phyloP scores from a whole-genome alignment of 2,329 filamentous ascomycete species.

The Cladosporium sp. region DNA sequence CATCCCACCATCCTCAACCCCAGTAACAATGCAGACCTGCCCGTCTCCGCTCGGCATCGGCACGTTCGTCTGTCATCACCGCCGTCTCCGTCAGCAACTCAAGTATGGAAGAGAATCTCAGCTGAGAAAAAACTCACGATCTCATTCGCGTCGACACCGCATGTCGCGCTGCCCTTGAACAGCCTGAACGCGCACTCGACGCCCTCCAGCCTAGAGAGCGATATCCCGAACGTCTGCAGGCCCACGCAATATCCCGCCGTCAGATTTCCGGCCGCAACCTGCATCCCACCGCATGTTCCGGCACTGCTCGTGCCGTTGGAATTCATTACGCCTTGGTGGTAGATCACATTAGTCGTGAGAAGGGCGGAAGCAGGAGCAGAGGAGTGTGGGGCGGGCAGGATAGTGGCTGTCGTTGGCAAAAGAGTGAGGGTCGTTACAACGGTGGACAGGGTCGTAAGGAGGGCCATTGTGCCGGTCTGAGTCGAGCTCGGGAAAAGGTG shows the following conservation, averaged over 20 bases:
- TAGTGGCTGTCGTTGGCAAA: background rate
- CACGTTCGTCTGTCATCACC: background rate
- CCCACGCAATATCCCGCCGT: constrained; percentile 1
- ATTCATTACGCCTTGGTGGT: constrained; percentile 3
- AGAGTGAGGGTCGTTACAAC: background rate
- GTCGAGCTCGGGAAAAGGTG: too few relatives aligned
- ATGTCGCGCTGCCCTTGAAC: constrained; percentile 3
- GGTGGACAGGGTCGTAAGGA: background rate
- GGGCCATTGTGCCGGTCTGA: background rate
- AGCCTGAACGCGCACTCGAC: constrained; percentile 6
- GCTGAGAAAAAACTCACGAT: background rate
- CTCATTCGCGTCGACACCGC: background rate
- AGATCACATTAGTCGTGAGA: background rate
- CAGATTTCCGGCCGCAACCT: constrained; percentile 1
- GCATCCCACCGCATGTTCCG: background rate
- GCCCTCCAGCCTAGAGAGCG: background rate
- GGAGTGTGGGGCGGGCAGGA: background rate
- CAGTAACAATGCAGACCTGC: background rate
- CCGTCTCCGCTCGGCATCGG: constrained; percentile 3
- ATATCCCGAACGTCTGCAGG: constrained; percentile 2
- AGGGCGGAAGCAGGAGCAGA: background rate
- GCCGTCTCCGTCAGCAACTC: background rate
- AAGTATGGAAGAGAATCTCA: background rate
- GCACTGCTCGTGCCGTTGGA: background rate
- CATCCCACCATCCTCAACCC: constrained; percentile 6